Evolutionary conservation across 2,329 filamentous ascomycete species (phyloP), one percentile per base, ranked within the genome.

Genomic region (Orbilia oligospora): DNA sequence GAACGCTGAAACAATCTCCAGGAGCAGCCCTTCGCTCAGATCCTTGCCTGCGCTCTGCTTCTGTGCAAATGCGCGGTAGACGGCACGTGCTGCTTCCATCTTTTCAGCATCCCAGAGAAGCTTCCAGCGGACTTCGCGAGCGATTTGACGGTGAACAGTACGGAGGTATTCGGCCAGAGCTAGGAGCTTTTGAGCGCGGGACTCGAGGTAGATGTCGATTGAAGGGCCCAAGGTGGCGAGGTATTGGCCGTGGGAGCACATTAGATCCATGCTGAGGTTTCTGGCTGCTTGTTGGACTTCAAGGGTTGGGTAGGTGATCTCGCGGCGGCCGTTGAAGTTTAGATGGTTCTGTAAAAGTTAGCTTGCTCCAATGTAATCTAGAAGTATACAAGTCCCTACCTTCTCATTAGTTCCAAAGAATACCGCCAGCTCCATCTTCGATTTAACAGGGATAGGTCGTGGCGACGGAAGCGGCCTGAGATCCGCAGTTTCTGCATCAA

Each of bases 31-130:
- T 56, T 82, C 81, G 63, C 75, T 78, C 33, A 78, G n/a, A 36
- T 78, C 75, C 12, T 72, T 72, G 1, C 75, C 75, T 3, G 75
- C 75, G 22, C 75, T 78, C 46, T 78, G 75, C 71, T 73, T 67
- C 68, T 80, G 65, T 64, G 81, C 51, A 79, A 79, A 51, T 46
- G 81, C 55, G 71, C 64, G 90, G 94, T 95, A 98, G 44, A 98
- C 87, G 55, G 90, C 87, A 77, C 89, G 88, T 18, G 93, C 93
- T 41, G 94, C 92, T 51, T 91, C 90, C 85, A 98, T 88, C 84
- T 94, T 97, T 84, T 99, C 96, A 0, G 95, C 95, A 82, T 95
- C 91, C 87, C 91, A 92, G n/a, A 99, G 86, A 36, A 99, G 85
- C 80, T 88, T 88, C 94, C 94, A 98, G 81, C 90, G 90, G 0